Evolutionary conservation across 73 alveolate genomes (phyloP), one percentile per base, ranked within the genome.

Genomic region (Blepharisma japonicum): DNA sequence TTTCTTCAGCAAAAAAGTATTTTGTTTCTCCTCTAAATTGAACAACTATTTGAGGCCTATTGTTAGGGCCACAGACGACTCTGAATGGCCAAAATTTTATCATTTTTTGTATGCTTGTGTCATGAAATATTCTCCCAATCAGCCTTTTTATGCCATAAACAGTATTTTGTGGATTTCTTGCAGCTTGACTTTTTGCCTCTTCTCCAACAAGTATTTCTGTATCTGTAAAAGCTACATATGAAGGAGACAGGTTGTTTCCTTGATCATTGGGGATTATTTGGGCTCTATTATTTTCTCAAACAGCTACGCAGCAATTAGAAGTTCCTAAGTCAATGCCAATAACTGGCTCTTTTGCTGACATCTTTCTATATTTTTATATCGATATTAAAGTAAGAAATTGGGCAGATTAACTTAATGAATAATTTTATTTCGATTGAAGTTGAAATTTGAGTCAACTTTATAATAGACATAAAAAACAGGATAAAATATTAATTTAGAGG

Each of bases 171-270:
- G 98, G 97, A 76, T 89, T 93, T 81, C 90, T 84, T 7, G 97
- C 94, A n/a, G 95, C 94, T 87, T 96, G 94, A 49, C 81, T 87
- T 89, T 92, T 94, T 39, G 98, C 98, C 20, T 96, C 97, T 74
- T 96, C 99, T 23, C 99, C 99, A 3, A 88, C 83, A 48, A 89
- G 89, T 68, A 97, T 85, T 85, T 94, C 97, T 5, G 82, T 93
- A 2, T 92, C 98, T 9, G 98, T 92, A 82, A 94, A 94, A 14
- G 97, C 98, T 42, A 94, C 99, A 71, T 92, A 92, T 8, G 98
- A 91, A 2, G 98, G 99, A 45, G 98, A 91, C 78, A 95, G 90
- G 54, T 96, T 94, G 91, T 94, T 94, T 25, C 98, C 98, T 72
- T 90, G 87, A 68, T 96, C 98, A 77, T 94, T 96, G 42, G 98